Conservation (phyloP, 331 rosid genomes). For the Acacia concinna region DNA sequence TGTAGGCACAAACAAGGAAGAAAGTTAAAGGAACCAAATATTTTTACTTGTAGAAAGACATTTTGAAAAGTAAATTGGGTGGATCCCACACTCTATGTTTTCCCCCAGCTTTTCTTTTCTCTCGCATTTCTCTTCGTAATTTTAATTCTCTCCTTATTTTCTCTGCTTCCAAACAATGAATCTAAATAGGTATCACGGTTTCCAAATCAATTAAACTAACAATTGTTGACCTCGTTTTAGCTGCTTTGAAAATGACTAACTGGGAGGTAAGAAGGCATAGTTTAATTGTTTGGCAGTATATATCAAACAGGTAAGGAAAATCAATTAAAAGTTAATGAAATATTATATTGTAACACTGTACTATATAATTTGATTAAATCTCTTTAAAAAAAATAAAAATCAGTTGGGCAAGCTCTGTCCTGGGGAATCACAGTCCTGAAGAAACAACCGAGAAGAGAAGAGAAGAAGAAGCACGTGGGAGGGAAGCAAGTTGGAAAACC, state of each 20-base stretch:
- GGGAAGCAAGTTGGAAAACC: neutral
- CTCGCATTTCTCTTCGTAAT: too few species aligned
- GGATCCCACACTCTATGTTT: too few species aligned
- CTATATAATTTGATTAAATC: neutral
- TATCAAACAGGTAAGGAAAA: neutral
- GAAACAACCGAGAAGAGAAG: neutral
- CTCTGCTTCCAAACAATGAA: too few species aligned
- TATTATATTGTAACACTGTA: neutral
- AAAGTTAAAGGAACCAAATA: too few species aligned
- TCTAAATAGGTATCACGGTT: neutral
- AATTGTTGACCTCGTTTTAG: neutral
- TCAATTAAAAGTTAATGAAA: neutral
- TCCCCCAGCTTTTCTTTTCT: too few species aligned
- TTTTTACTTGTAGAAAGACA: too few species aligned
- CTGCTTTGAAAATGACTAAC: neutral
- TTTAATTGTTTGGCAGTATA: neutral
- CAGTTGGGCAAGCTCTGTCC: neutral
- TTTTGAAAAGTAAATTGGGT: too few species aligned
- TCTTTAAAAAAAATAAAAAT: neutral
- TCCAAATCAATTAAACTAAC: neutral
- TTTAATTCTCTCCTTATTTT: too few species aligned
- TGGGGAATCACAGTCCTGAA: neutral
- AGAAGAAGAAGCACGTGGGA: neutral
- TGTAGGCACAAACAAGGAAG: too few species aligned
- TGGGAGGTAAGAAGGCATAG: neutral